A percentile compares a stretch with the other conserved stretches of the same genome.
phyloP scores from a whole-genome alignment of 2,329 filamentous ascomycete species.

The Ophiostoma himal-ulmi region DNA sequence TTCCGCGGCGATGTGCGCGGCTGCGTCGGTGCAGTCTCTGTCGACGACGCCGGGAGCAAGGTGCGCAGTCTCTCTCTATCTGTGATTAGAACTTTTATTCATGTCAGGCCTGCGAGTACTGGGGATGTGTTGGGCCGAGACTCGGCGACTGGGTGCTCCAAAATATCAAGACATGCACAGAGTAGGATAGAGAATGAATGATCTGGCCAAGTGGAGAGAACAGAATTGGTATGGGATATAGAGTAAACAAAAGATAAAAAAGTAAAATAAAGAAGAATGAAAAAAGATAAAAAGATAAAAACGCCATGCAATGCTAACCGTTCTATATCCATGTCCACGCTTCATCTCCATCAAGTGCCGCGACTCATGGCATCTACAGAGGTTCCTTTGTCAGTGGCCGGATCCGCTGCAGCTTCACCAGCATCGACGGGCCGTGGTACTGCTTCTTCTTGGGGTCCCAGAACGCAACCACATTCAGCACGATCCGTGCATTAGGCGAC shows the following conservation, averaged over 20 bases:
- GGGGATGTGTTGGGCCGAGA: not conserved
- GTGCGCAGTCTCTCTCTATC: not conserved
- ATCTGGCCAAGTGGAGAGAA: too few relatives aligned
- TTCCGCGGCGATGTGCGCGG: not conserved
- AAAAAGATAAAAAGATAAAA: not conserved
- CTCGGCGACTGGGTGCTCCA: not conserved
- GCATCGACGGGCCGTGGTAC: conserved; percentile 37
- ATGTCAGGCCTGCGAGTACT: not conserved
- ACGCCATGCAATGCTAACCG: conserved; percentile 6
- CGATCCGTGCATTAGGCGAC: conserved; percentile 41
- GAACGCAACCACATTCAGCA: conserved; percentile 47
- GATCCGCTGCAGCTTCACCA: conserved; percentile 41
- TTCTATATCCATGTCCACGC: not conserved
- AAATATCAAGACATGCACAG: not conserved
- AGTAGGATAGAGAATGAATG: not conserved
- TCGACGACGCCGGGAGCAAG: not conserved
- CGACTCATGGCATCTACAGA: not conserved
- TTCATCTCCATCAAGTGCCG: not conserved
- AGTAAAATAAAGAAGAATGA: not conserved
- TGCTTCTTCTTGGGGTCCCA: conserved; percentile 51
- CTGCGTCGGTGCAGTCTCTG: not conserved
- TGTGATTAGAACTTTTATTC: not conserved
- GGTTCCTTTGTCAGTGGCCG: conserved; percentile 38
- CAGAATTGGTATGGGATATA: not conserved
- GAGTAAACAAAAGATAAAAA: too few relatives aligned